Evolutionary conservation across 305 asterid genomes (phyloP).

Genomic region (Rubia balearica): DNA sequence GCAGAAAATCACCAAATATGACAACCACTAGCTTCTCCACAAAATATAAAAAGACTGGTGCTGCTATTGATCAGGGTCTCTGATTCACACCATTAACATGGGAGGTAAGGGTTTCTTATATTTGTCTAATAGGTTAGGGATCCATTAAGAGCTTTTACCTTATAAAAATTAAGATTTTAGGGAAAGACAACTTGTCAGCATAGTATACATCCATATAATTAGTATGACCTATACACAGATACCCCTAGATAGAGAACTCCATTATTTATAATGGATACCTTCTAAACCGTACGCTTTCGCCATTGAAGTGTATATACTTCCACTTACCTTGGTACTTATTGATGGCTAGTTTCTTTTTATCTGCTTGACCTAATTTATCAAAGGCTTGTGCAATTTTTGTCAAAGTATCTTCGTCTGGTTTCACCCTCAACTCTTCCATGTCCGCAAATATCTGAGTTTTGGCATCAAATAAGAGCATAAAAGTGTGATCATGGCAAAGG

Average conservation of each 20-base stretch:
- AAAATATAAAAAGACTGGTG: no score
- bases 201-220: no score
- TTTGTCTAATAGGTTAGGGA: no score
- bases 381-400: conserved; percentile 67
- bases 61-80: no score
- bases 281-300: conserved; percentile 66
- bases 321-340: conserved; percentile 54
- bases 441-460: conserved; percentile 69
- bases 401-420: conserved; percentile 76
- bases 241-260: background rate
- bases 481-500: background rate
- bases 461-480: background rate
- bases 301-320: conserved; percentile 81
- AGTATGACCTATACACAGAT: background rate
- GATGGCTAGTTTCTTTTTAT: conserved; percentile 40
- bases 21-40: no score
- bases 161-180: no score
- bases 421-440: conserved; percentile 90
- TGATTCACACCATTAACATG: no score
- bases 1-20: no score
- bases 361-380: conserved; percentile 45
- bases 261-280: conserved; percentile 14
- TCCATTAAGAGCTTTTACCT: no score
- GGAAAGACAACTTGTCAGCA: no score
- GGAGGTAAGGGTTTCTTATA: no score